Conservation (phyloP, 805 yeast species). For the Wickerhamomyces queroliae region DNA sequence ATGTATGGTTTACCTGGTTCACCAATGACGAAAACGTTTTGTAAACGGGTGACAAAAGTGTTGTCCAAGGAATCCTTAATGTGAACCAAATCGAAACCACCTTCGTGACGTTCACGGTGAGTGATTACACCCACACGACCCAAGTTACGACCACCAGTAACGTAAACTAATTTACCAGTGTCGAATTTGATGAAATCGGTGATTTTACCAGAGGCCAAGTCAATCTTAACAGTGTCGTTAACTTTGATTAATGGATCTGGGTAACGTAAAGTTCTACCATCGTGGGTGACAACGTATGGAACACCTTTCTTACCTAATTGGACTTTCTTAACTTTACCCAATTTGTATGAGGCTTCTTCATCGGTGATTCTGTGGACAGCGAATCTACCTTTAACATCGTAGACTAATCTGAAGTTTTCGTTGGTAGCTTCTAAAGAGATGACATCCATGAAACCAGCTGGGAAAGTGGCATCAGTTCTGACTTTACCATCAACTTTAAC, state of each 20-base stretch:
- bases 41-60: constrained; percentile 91
- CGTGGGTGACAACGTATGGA: constrained; percentile 99
- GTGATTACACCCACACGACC: constrained; percentile 95
- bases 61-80: constrained; percentile 92
- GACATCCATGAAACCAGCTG: constrained; percentile 99
- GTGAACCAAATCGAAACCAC: constrained; percentile 97
- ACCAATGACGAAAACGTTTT: constrained; percentile 92
- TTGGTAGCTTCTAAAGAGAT: constrained; percentile 96
- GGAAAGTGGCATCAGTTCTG: constrained; percentile 98
- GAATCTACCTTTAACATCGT: constrained; percentile 98
- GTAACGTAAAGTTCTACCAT: constrained; percentile 99
- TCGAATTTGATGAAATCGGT: constrained; percentile 86
- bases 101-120: constrained; percentile 97
- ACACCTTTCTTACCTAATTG: constrained; percentile 98
- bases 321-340: constrained; percentile 96
- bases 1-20: constrained; percentile 93
- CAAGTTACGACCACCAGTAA: constrained; percentile 98
- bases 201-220: constrained; percentile 93
- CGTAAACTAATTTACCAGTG: constrained; percentile 87
- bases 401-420: constrained; percentile 98
- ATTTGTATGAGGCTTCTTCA: constrained; percentile 97
- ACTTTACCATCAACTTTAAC: constrained; percentile 99
- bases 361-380: constrained; percentile 99
- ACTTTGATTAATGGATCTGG: constrained; percentile 97
- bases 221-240: constrained; percentile 97